Conservation (phyloP, 768 basidiomycete genomes). For the Amanita phalloides region DNA sequence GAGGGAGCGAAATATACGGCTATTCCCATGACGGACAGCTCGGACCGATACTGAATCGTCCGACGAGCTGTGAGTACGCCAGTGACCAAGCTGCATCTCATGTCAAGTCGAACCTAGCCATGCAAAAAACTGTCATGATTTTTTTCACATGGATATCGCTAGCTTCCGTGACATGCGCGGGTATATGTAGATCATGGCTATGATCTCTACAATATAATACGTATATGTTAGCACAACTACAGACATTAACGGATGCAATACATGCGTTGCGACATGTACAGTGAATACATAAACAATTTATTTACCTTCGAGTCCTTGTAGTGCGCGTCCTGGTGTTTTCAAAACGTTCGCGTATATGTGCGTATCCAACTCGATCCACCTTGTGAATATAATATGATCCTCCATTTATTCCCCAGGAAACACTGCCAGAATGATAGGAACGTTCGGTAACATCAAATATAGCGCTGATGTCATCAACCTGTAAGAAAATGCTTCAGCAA, state of each 20-base stretch:
- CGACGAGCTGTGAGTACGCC: neutral
- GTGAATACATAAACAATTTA: neutral
- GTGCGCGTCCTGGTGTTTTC: slow-evolving; percentile 34
- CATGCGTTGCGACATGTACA: neutral
- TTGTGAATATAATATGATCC: slow-evolving; percentile 70
- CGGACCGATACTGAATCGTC: neutral
- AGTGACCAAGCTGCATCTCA: neutral
- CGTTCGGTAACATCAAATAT: slow-evolving; percentile 72
- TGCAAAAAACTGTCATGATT: neutral
- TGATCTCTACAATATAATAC: slow-evolving; percentile 1
- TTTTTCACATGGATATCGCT: neutral
- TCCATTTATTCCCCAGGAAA: slow-evolving; percentile 70
- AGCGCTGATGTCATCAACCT: slow-evolving; percentile 72
- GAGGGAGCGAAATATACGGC: neutral
- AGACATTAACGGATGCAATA: neutral
- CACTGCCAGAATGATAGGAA: slow-evolving; percentile 59
- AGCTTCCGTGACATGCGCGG: neutral
- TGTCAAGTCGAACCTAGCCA: neutral
- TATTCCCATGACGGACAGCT: neutral
- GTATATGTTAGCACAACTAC: neutral
- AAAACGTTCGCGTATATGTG: slow-evolving; percentile 43
- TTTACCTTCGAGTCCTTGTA: slow-evolving; percentile 20
- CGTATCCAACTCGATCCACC: slow-evolving; percentile 66
- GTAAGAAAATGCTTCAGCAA: slow-evolving; percentile 3
- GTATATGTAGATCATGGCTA: neutral